Evolutionary conservation across 768 basidiomycete species (phyloP).

Genomic region (Serendipita sp.): DNA sequence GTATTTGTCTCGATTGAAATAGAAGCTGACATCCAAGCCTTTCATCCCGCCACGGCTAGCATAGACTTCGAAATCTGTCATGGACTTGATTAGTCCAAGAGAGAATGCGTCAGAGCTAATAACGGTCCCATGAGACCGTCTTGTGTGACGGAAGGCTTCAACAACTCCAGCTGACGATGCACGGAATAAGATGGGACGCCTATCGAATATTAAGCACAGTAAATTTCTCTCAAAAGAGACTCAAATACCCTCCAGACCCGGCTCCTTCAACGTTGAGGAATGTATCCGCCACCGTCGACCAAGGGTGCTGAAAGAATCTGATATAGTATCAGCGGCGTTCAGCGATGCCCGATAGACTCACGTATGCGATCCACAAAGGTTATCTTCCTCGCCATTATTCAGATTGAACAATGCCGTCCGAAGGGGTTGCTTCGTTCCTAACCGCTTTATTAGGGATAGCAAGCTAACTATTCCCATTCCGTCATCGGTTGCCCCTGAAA

Average conservation of each 20-base stretch:
- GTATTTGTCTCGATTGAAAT: conserved; percentile 54
- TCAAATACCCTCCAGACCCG: conserved; percentile 51
- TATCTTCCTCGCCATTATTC: conserved; percentile 77
- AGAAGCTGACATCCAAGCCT: conserved; percentile 69
- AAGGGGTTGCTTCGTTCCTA: conserved; percentile 29
- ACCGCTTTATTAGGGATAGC: conserved; percentile 45
- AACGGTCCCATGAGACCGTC: conserved; percentile 59
- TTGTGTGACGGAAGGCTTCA: conserved; percentile 36
- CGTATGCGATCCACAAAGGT: conserved; percentile 55
- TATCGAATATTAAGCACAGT: conserved; percentile 18
- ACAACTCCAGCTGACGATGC: conserved; percentile 45
- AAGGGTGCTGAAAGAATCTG: conserved; percentile 60
- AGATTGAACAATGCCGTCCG: conserved; percentile 66
- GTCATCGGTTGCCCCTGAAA: conserved; percentile 57
- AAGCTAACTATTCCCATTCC: conserved; percentile 57
- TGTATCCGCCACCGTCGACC: conserved; percentile 45
- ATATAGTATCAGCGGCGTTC: not conserved
- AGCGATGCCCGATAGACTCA: conserved; percentile 21
- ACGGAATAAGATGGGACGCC: conserved; percentile 65
- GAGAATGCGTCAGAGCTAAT: conserved; percentile 55
- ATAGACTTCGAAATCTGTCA: conserved; percentile 64
- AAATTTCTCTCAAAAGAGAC: not conserved
- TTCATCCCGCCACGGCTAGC: conserved; percentile 33
- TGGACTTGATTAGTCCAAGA: conserved; percentile 46
- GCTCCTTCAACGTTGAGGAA: conserved; percentile 81